These are phyloP conservation scores for Rhododendron ovatum DNA, from an alignment of 148 eudicot genomes.

Conservation along the genomic window DNA sequence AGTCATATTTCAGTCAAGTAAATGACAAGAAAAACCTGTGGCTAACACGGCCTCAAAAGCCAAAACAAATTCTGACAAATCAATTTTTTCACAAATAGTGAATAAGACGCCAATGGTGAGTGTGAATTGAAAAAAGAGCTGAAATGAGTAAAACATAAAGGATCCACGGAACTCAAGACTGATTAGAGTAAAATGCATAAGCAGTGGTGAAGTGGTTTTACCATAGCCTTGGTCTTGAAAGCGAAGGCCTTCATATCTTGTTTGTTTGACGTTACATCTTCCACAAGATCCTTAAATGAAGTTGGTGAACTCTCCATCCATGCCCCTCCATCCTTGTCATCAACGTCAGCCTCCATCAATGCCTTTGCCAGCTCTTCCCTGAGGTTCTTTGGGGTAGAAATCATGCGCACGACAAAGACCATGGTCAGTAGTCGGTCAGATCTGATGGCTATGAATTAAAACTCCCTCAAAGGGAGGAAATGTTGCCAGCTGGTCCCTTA, in stretches of 20 bases:
- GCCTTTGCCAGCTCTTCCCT: conserved; percentile 49
- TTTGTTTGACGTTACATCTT: conserved; percentile 31
- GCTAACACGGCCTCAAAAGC: not conserved
- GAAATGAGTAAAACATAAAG: not conserved
- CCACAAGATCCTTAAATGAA: conserved; percentile 41
- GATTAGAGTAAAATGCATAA: not conserved
- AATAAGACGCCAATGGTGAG: not conserved
- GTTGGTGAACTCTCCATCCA: conserved; percentile 19
- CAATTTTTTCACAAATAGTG: not conserved
- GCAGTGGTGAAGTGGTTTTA: conserved; percentile 10
- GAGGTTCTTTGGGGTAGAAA: conserved; percentile 25
- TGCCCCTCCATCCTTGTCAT: conserved; percentile 8
- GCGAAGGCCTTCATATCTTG: conserved; percentile 42
- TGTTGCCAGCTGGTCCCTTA: not conserved
- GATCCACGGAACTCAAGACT: not conserved
- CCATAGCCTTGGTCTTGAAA: conserved; percentile 43
- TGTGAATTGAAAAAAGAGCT: not conserved
- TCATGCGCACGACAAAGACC: conserved; percentile 6
- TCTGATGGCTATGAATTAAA: not conserved
- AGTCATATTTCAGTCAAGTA: not conserved
- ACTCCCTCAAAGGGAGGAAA: not conserved
- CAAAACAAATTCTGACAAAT: not conserved
- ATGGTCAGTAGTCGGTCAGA: not conserved
- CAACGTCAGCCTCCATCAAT: conserved; percentile 27
- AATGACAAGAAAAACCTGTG: not conserved